phyloP scores from a whole-genome alignment of 306 rosid genomes.

The Cucumis melo region DNA sequence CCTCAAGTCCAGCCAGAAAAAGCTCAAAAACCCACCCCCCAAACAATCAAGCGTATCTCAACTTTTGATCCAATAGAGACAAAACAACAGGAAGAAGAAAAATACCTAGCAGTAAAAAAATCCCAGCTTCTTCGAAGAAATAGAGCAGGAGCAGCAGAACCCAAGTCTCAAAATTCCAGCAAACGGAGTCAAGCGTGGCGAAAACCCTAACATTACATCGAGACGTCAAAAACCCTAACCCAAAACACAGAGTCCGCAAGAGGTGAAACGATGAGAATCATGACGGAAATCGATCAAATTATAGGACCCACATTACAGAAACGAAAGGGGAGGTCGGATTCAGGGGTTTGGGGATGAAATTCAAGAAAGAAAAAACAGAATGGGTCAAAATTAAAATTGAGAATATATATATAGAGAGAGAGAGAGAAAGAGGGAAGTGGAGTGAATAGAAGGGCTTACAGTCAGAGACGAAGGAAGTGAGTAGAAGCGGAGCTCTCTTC shows the following conservation, averaged over 20 bases:
- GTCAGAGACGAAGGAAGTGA: not conserved
- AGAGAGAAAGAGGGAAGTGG: not conserved
- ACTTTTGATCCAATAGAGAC: not conserved
- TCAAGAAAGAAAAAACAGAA: not conserved
- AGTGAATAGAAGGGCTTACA: not conserved
- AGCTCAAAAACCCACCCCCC: not conserved
- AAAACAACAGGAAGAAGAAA: not conserved
- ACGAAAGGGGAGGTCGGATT: not conserved
- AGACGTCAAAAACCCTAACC: slow-evolving; percentile 1
- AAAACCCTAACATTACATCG: slow-evolving; percentile 1
- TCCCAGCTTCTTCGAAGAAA: not conserved
- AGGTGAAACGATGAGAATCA: not conserved
- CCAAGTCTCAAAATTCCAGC: not conserved
- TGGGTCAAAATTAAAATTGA: not conserved
- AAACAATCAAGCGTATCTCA: not conserved
- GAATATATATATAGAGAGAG: not conserved
- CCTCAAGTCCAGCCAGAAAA: not conserved
- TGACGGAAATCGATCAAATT: not conserved
- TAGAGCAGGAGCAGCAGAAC: not conserved
- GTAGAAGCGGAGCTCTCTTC: not conserved
- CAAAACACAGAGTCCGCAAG: not conserved
- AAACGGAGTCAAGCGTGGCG: not conserved
- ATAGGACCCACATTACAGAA: not conserved
- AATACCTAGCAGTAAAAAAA: not conserved
- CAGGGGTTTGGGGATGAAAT: not conserved